A percentile compares a stretch with the other conserved stretches of the same genome.
These are phyloP conservation scores for Sinapis alba DNA, from an alignment of 441 rosid species.

Conservation along the genomic window DNA sequence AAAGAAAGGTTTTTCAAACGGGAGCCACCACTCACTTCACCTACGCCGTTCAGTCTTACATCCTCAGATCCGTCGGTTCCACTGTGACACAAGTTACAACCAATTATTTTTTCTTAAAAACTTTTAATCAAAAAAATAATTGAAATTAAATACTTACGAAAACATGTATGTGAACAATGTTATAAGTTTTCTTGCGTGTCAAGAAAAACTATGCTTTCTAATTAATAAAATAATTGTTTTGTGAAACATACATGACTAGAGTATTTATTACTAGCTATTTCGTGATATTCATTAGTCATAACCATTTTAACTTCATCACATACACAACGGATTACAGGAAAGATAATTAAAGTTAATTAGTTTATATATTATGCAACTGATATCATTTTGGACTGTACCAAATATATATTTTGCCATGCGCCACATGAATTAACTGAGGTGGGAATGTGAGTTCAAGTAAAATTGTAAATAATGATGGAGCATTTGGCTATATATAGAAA, in stretches of 20 bases:
- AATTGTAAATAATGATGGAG: slow-evolving; percentile 17
- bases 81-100: slow-evolving; percentile 20
- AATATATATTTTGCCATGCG: background rate
- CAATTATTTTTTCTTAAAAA: background rate
- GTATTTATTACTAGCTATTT: background rate
- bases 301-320: background rate
- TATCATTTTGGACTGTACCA: background rate
- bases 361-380: background rate
- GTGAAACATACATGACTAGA: slow-evolving; percentile 5
- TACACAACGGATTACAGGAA: too few relatives aligned
- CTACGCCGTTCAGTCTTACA: slow-evolving; percentile 28
- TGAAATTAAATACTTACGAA: background rate
- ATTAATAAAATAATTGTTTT: slow-evolving; percentile 6
- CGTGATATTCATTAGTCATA: background rate
- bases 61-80: slow-evolving; percentile 15
- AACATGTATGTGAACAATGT: background rate
- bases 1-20: slow-evolving; percentile 33
- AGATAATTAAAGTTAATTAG: background rate
- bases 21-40: slow-evolving; percentile 21
- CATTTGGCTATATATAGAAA: slow-evolving; percentile 14
- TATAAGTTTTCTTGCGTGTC: slow-evolving; percentile 11
- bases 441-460: background rate
- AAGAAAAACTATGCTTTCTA: slow-evolving; percentile 29
- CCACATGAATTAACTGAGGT: slow-evolving; percentile 2
- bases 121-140: background rate